Percentiles rank a stretch among this genome's conserved stretches.
phyloP scores from a whole-genome alignment of 257 asterid genomes.

The Plantago elongata region DNA sequence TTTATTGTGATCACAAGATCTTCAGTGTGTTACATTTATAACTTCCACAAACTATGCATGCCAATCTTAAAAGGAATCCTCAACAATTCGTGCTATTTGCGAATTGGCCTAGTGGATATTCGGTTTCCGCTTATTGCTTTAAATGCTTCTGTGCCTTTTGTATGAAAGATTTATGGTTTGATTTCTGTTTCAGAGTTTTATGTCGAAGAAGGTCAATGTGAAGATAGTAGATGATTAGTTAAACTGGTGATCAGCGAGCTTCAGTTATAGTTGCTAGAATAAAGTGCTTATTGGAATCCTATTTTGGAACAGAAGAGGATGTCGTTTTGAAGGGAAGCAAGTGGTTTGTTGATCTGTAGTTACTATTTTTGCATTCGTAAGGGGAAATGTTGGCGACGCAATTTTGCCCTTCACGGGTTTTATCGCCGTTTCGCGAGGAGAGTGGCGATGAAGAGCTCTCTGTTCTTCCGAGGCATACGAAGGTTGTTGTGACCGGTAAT shows the following conservation, averaged over 20 bases:
- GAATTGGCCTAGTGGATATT: background rate
- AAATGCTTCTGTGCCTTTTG: conserved; percentile 9
- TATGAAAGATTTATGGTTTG: conserved; percentile 19
- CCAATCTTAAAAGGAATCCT: conserved; percentile 2
- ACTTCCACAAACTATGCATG: conserved; percentile 27
- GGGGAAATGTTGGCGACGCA: conserved; percentile 61
- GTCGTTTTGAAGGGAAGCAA: conserved; percentile 16
- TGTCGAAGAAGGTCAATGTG: background rate
- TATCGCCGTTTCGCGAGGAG: conserved; percentile 73
- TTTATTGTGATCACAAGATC: conserved; percentile 38
- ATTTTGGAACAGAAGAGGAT: conserved; percentile 6
- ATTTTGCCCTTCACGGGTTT: conserved; percentile 61
- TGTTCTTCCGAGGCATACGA: conserved; percentile 95
- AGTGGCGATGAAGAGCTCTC: conserved; percentile 90
- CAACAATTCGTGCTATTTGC: conserved; percentile 20
- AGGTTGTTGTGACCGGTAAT: conserved; percentile 92
- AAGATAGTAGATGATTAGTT: no score
- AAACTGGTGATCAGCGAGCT: no score
- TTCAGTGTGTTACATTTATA: conserved; percentile 42
- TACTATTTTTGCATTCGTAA: conserved; percentile 23
- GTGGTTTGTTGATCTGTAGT: conserved; percentile 11
- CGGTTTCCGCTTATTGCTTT: background rate
- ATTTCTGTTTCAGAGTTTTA: conserved; percentile 29
- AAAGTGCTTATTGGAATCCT: background rate
- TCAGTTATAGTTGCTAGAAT: no score